phyloP scores from a whole-genome alignment of 768 basidiomycete species.

The Boletus sp. region DNA sequence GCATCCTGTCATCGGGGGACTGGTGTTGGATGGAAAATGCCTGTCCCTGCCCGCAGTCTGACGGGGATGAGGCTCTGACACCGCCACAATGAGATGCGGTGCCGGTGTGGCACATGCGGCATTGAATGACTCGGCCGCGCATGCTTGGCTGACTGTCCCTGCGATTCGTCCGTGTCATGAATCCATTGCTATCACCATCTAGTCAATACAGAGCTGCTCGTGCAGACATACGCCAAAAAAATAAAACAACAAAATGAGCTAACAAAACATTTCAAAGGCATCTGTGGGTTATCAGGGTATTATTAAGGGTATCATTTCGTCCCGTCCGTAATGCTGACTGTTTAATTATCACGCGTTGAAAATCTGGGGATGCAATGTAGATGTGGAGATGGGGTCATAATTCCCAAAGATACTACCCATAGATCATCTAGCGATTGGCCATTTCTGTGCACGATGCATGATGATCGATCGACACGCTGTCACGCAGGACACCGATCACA shows the following conservation, averaged over 20 bases:
- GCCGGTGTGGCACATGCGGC: not conserved
- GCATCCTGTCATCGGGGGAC: no score
- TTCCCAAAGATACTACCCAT: not conserved
- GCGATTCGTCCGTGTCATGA: not conserved
- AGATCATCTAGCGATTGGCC: not conserved
- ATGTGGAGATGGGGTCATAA: slow-evolving; percentile 8
- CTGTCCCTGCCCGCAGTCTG: not conserved
- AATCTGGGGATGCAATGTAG: slow-evolving; percentile 7
- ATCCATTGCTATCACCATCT: slow-evolving; percentile 3
- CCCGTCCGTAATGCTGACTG: slow-evolving; percentile 1
- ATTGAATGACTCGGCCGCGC: not conserved
- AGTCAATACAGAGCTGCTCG: slow-evolving; percentile 11
- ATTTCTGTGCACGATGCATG: slow-evolving; percentile 2
- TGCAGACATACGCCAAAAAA: not conserved
- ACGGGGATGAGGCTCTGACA: not conserved
- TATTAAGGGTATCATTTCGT: slow-evolving; percentile 20
- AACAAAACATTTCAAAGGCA: slow-evolving; percentile 10
- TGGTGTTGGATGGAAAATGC: not conserved
- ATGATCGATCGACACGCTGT: slow-evolving; percentile 24
- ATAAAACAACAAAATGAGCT: not conserved
- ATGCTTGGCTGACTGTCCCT: not conserved
- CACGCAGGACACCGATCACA: slow-evolving; percentile 13
- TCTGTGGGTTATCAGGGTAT: slow-evolving; percentile 17
- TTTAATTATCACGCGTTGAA: not conserved
- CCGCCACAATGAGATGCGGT: slow-evolving; percentile 1